These are phyloP conservation scores for Ceratocystis lukuohia DNA, from an alignment of 2,329 filamentous ascomycete species.

Conservation along the genomic window DNA sequence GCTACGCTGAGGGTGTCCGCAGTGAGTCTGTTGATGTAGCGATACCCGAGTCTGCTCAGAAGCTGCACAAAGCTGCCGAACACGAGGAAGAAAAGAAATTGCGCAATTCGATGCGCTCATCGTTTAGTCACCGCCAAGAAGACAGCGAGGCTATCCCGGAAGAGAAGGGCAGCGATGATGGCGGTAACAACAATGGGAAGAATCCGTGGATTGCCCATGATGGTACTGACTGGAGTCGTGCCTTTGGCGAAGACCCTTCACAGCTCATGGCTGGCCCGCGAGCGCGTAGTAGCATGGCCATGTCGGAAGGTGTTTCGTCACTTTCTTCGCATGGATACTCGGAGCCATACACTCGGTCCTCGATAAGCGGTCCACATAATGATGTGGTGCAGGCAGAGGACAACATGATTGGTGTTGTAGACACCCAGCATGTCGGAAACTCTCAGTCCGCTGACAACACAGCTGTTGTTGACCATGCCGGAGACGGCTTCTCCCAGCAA, in stretches of 20 bases:
- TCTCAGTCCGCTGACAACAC: background rate
- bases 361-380: background rate
- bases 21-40: slow-evolving; percentile 56
- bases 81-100: slow-evolving; percentile 10
- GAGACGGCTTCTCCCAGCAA: background rate
- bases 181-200: slow-evolving; percentile 35
- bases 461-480: background rate
- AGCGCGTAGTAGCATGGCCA: background rate
- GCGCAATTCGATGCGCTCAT: slow-evolving; percentile 13
- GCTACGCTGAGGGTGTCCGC: slow-evolving; percentile 74
- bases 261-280: slow-evolving; percentile 29
- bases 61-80: slow-evolving; percentile 62
- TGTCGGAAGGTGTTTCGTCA: slow-evolving; percentile 6
- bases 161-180: slow-evolving; percentile 24
- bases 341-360: slow-evolving; percentile 10
- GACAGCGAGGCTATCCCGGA: slow-evolving; percentile 9
- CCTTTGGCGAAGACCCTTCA: slow-evolving; percentile 66
- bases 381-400: background rate
- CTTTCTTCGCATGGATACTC: slow-evolving; percentile 16
- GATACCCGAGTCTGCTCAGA: slow-evolving; percentile 56
- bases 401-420: background rate
- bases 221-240: slow-evolving; percentile 75
- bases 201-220: slow-evolving; percentile 62
- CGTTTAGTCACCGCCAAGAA: background rate
- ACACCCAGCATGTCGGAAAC: background rate